Base-by-base conservation (phyloP, 805 yeast genomes). In the Metschnikowia anglica region DNA sequence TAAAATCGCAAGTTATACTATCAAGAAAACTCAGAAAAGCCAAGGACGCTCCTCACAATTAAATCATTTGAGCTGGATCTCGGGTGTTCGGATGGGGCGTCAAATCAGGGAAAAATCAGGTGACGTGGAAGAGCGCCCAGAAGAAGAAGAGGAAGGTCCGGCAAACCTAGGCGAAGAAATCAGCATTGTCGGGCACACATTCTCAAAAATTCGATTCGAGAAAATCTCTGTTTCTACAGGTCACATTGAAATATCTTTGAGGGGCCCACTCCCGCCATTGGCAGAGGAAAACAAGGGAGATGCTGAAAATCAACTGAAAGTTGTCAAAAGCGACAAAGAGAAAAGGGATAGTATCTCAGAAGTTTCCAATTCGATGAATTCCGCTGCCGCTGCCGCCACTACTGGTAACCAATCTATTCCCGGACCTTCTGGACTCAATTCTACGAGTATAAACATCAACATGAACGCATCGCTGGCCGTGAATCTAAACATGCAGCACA, bases 161-260 rank as follows among this genome's bases (percentile, higher is more conserved):
- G 66, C 82, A 18, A 88, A 88, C 56, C 63, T 91, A 19, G 97
- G 96, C 5, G 97, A 90, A 61, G 99, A 91, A 61, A 89, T 93
- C 1, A 84, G 95, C 49, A 70, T 79, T 13, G 88, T 89, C 5
- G 95, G 96, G 2, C 89, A 84, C 53, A 87, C 86, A 53, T 89
- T 90, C 59, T 96, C 97, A 1, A 88, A 85, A 52, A 76, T 93
- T 3, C 68, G 82, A 2, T 89, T 93, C 60, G 98, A 91, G 57
- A 81, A 81, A 52, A 89, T 93, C 5, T 82, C 93, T 2, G 95
- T 91, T 0, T 80, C 95, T 0, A 84, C 95, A 0, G 97, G 98
- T 30, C 80, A 74, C 23, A 67, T 90, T 43, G 79, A 81, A 2
- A 62, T 93, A 10, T 81, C 95, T n/a, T 62, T 93, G 39, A 77